These are phyloP conservation scores for Syncephalastrum contaminatum DNA, from an alignment of 371 early-diverging fungal genomes.

Conservation along the genomic window DNA sequence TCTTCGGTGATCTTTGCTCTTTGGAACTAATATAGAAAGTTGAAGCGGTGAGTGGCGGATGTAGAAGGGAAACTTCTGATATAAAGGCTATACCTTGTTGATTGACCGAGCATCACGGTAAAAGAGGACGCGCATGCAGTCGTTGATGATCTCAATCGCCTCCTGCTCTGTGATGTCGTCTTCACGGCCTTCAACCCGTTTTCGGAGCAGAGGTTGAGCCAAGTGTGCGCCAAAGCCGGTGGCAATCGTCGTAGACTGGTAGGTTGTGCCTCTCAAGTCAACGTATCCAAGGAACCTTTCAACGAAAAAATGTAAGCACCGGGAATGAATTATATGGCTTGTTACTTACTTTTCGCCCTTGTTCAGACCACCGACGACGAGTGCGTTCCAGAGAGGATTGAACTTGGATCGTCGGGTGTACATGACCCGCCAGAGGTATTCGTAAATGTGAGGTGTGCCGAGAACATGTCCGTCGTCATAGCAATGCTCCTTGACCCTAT, in stretches of 20 bases:
- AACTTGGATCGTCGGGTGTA: slow-evolving; percentile 92
- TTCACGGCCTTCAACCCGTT: slow-evolving; percentile 84
- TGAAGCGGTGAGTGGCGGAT: too few relatives aligned
- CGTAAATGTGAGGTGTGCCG: slow-evolving; percentile 84
- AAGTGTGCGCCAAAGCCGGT: slow-evolving; percentile 97
- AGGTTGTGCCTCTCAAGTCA: slow-evolving; percentile 96
- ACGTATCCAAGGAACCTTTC: slow-evolving; percentile 92
- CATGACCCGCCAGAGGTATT: slow-evolving; percentile 91
- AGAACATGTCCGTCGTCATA: slow-evolving; percentile 89
- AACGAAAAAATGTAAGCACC: slow-evolving; percentile 1
- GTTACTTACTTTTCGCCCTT: slow-evolving; percentile 59
- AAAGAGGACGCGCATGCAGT: slow-evolving; percentile 92
- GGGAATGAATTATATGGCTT: not conserved
- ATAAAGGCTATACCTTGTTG: slow-evolving; percentile 72
- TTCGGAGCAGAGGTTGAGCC: slow-evolving; percentile 96
- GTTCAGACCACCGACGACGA: slow-evolving; percentile 90
- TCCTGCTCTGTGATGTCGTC: slow-evolving; percentile 90
- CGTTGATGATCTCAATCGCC: slow-evolving; percentile 85
- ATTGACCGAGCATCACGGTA: slow-evolving; percentile 97
- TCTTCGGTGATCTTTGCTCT: slow-evolving; percentile 82
- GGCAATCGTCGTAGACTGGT: slow-evolving; percentile 89
- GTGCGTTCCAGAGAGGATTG: slow-evolving; percentile 96
- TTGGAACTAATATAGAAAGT: slow-evolving; percentile 68
- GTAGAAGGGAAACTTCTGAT: not conserved
- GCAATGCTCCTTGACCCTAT: slow-evolving; percentile 83